Evolutionary conservation across 2,329 filamentous ascomycete species (phyloP).

Genomic region (Pleomassaria siparia): DNA sequence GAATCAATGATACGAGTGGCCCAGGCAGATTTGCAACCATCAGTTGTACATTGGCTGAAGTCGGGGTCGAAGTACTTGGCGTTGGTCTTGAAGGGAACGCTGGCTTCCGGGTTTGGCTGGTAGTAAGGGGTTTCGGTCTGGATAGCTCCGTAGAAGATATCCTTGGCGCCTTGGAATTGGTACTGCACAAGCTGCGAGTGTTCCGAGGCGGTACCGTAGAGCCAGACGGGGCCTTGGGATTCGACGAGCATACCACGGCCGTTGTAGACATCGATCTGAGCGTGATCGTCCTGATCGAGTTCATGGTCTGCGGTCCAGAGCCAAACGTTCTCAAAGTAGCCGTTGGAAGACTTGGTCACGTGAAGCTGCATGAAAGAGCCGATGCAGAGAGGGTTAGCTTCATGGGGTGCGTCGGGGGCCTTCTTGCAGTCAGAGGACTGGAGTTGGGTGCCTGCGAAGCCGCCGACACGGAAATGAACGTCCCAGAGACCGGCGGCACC

Average conservation of each 20-base stretch:
- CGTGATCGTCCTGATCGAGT: constrained; percentile 72
- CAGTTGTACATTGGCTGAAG: constrained; percentile 35
- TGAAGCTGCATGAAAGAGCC: constrained; percentile 69
- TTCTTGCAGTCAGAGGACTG: constrained; percentile 80
- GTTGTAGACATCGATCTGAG: constrained; percentile 82
- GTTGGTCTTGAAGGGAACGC: constrained; percentile 57
- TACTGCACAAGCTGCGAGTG: constrained; percentile 73
- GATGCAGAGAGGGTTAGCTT: constrained; percentile 67
- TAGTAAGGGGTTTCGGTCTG: constrained; percentile 74
- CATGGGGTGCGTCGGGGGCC: constrained; percentile 64
- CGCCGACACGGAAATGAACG: constrained; percentile 91
- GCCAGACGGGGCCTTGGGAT: constrained; percentile 74
- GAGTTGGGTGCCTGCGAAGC: constrained; percentile 78
- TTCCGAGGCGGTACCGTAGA: constrained; percentile 67
- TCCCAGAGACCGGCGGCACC: constrained; percentile 87
- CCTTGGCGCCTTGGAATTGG: constrained; percentile 60
- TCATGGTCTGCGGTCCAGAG: constrained; percentile 91
- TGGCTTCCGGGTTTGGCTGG: constrained; percentile 64
- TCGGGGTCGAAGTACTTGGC: constrained; percentile 46
- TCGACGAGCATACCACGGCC: constrained; percentile 83
- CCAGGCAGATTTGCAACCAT: constrained; percentile 47
- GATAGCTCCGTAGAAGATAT: constrained; percentile 65
- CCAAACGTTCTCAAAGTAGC: constrained; percentile 88
- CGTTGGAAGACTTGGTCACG: constrained; percentile 58
- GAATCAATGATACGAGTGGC: constrained; percentile 47